These are phyloP conservation scores for Aschersonia sp. DNA, from an alignment of 2,329 filamentous ascomycete species.

Conservation along the genomic window DNA sequence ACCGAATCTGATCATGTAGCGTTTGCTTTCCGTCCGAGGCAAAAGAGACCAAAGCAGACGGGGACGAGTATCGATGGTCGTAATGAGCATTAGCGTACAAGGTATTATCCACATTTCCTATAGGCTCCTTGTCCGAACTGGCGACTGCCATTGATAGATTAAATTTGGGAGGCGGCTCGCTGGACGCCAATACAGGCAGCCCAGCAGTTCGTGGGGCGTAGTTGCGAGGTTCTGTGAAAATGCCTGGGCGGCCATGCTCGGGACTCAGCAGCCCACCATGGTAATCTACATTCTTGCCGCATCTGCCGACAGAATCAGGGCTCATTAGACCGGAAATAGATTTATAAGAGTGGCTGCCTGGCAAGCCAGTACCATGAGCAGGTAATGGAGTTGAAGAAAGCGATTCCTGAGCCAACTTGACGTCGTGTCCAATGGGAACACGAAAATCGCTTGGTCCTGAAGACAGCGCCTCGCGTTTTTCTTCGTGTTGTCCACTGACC, in stretches of 20 bases:
- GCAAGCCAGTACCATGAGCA: conserved; percentile 1
- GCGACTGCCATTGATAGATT: conserved; percentile 7
- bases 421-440: not conserved
- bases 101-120: no score
- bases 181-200: conserved; percentile 6
- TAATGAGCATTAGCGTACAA: not conserved
- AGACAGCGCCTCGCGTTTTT: not conserved
- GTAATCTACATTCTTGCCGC: not conserved
- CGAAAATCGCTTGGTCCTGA: not conserved
- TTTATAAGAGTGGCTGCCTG: conserved; percentile 3
- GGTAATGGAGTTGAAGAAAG: not conserved
- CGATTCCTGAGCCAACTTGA: not conserved
- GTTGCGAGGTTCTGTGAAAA: conserved; percentile 25
- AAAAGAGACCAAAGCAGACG: not conserved
- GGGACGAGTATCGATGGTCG: not conserved
- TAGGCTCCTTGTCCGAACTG: no score
- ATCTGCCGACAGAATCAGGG: not conserved
- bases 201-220: conserved; percentile 21
- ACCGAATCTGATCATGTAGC: not conserved
- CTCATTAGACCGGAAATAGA: conserved; percentile 2
- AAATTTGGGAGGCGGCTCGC: conserved; percentile 23
- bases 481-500: not conserved
- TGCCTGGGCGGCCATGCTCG: conserved; percentile 4
- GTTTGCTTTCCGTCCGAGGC: not conserved
- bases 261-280: conserved; percentile 5